Conservation (phyloP, 2,329 filamentous ascomycete genomes). For the Fusarium anguioides region DNA sequence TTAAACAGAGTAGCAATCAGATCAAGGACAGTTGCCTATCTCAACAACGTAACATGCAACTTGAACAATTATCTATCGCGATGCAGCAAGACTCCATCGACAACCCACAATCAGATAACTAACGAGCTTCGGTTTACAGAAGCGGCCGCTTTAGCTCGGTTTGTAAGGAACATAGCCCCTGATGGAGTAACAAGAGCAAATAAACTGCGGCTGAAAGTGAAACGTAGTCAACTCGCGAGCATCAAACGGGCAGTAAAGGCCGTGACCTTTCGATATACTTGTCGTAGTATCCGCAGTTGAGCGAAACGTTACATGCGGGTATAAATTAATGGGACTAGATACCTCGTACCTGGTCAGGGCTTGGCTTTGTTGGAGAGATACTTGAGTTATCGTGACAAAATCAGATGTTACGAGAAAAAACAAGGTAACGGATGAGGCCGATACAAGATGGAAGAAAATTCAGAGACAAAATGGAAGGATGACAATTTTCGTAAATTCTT, state of each 20-base stretch:
- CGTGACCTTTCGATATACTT: constrained; percentile 6
- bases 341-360: constrained; percentile 11
- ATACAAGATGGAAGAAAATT: not conserved
- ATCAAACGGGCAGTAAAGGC: not conserved
- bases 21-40: constrained; percentile 5
- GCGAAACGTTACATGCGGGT: constrained; percentile 40
- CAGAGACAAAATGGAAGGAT: not conserved
- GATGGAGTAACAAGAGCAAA: not conserved
- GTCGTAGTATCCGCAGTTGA: constrained; percentile 18
- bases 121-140: not conserved
- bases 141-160: constrained; percentile 15
- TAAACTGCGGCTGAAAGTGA: not conserved
- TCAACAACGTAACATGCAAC: not conserved
- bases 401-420: constrained; percentile 21
- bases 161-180: not conserved
- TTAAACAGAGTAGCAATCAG: not conserved
- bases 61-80: not conserved
- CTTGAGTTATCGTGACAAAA: constrained; percentile 12
- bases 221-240: constrained; percentile 4
- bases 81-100: constrained; percentile 5
- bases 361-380: constrained; percentile 9
- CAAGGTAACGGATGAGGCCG: constrained; percentile 16
- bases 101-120: not conserved
- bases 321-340: constrained; percentile 19
- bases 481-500: constrained; percentile 18